These are phyloP conservation scores for Pyrenophora teres DNA, from an alignment of 2,329 filamentous ascomycete genomes.

Conservation along the genomic window DNA sequence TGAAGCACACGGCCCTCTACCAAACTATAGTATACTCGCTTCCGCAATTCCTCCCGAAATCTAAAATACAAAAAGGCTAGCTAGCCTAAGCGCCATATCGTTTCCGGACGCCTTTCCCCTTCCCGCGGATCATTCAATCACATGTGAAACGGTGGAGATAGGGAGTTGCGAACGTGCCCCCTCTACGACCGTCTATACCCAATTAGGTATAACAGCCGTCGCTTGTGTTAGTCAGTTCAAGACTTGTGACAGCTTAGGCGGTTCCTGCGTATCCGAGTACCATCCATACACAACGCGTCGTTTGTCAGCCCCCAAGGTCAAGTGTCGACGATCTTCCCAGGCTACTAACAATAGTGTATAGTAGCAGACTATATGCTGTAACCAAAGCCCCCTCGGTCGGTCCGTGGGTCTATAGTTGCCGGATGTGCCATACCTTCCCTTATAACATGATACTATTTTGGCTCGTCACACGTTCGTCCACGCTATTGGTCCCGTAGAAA, in stretches of 20 bases:
- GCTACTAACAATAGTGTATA: slow-evolving; percentile 4
- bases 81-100: too few relatives aligned
- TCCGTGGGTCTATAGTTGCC: too few relatives aligned
- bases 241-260: slow-evolving; percentile 2
- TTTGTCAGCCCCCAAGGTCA: too few relatives aligned
- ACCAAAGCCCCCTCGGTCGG: too few relatives aligned
- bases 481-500: slow-evolving; percentile 10
- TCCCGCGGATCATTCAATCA: slow-evolving; percentile 12
- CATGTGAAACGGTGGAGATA: slow-evolving; percentile 4
- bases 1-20: too few relatives aligned
- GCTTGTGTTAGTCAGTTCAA: background rate
- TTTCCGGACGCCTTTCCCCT: too few relatives aligned
- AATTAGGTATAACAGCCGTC: slow-evolving; percentile 5
- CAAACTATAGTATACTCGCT: too few relatives aligned
- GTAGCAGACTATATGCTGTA: background rate
- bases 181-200: background rate
- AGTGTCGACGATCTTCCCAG: background rate
- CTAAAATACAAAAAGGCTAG: too few relatives aligned
- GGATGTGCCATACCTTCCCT: background rate
- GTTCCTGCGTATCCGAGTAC: slow-evolving; percentile 6
- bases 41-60: too few relatives aligned
- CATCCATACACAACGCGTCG: background rate
- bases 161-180: background rate
- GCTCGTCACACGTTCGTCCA: slow-evolving; percentile 7
- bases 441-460: background rate